Conservation (phyloP, 164 flowering plant genomes). For the Vitis cinerea region DNA sequence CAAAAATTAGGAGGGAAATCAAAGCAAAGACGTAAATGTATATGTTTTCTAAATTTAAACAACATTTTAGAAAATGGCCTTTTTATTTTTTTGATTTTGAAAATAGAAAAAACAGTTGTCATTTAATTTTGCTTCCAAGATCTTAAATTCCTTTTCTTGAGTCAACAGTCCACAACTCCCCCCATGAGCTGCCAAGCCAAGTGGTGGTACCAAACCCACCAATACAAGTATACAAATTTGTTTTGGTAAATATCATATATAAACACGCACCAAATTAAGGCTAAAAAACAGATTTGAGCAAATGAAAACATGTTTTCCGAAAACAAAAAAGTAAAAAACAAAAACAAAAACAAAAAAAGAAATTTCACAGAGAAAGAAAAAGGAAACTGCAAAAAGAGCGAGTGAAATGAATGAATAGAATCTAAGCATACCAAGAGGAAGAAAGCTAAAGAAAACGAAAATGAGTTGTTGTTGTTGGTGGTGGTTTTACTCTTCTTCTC, state of each 20-base stretch:
- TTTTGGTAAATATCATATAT: neutral
- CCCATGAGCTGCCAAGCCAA: neutral
- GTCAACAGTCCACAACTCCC: too few species aligned
- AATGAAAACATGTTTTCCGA: neutral
- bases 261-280: neutral
- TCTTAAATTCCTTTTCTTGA: too few species aligned
- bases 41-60: too few species aligned
- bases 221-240: neutral
- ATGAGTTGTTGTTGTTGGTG: neutral
- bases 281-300: neutral
- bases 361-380: neutral
- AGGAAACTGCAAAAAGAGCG: slow-evolving; percentile 3
- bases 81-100: too few species aligned
- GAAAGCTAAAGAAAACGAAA: slow-evolving; percentile 32
- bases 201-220: too few species aligned
- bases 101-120: too few species aligned
- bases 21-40: too few species aligned
- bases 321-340: neutral
- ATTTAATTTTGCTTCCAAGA: too few species aligned
- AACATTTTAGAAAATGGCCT: too few species aligned
- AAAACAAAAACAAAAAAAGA: neutral
- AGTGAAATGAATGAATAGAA: slow-evolving; percentile 14
- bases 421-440: slow-evolving; percentile 43
- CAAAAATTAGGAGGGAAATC: too few species aligned
- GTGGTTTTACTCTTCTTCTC: slow-evolving; percentile 1